phyloP scores from a whole-genome alignment of 1,284 basidiomycete genomes.

The Naganishia albida region DNA sequence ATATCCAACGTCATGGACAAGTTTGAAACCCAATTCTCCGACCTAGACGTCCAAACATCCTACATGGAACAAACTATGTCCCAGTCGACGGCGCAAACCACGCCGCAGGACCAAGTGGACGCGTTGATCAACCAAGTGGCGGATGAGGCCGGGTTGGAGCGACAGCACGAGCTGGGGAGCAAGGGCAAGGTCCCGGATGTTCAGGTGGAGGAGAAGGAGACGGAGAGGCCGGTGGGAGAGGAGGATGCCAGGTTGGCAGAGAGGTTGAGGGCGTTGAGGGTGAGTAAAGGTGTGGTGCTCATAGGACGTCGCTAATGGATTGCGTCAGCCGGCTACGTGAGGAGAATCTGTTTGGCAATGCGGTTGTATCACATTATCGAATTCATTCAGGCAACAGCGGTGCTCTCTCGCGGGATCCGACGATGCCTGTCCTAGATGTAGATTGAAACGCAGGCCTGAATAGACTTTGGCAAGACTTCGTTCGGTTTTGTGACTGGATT shows the following conservation, averaged over 20 bases:
- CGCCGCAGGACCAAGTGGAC: conserved; percentile 97
- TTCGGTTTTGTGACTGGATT: too few relatives aligned
- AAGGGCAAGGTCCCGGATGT: conserved; percentile 58
- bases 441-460: too few relatives aligned
- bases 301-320: too few relatives aligned
- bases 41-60: conserved; percentile 95
- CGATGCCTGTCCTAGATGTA: too few relatives aligned
- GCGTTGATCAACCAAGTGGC: conserved; percentile 88
- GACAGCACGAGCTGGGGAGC: conserved; percentile 79
- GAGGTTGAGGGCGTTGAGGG: conserved; percentile 46
- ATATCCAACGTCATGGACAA: conserved; percentile 99
- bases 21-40: conserved; percentile 94
- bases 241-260: conserved; percentile 49
- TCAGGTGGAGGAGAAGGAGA: conserved; percentile 47
- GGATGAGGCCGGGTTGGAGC: conserved; percentile 94
- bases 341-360: too few relatives aligned
- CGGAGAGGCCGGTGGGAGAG: conserved; percentile 47
- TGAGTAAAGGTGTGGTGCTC: conserved; percentile 36
- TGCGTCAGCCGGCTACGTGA: too few relatives aligned
- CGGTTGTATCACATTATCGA: too few relatives aligned
- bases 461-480: too few relatives aligned
- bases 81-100: conserved; percentile 86
- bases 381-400: too few relatives aligned
- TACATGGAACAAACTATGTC: conserved; percentile 99
- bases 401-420: too few relatives aligned